Conservation (phyloP, 2,329 filamentous ascomycete species). For the Bimuria novae-zelandiae region DNA sequence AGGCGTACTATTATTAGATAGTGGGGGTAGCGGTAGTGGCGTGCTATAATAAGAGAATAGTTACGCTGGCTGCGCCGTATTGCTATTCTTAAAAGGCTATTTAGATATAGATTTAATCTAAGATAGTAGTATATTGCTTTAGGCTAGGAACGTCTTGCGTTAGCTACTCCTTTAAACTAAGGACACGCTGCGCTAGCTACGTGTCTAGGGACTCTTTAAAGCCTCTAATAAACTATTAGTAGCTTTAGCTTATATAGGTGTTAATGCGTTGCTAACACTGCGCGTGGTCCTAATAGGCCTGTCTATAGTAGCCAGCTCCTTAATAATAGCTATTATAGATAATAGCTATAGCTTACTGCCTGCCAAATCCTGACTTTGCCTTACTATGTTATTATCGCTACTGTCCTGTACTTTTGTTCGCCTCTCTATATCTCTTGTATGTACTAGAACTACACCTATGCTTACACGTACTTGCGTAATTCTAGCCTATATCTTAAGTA, state of each 20-base stretch:
- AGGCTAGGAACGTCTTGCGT: too few relatives aligned
- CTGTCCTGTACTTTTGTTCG: not conserved
- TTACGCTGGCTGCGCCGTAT: not conserved
- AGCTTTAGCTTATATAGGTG: not conserved
- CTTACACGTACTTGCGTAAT: constrained; percentile 1
- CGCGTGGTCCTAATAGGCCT: too few relatives aligned
- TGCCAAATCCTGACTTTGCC: not conserved
- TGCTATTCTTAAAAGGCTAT: not conserved
- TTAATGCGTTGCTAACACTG: constrained; percentile 2
- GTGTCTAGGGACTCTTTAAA: too few relatives aligned
- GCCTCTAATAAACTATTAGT: not conserved
- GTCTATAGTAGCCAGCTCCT: too few relatives aligned
- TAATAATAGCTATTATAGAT: not conserved
- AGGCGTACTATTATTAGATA: constrained; percentile 1
- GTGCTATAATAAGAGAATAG: not conserved
- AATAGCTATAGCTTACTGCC: too few relatives aligned
- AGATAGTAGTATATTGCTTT: not conserved
- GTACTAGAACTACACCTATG: not conserved
- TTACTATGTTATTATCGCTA: not conserved
- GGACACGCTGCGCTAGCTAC: too few relatives aligned
- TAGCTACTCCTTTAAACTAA: too few relatives aligned
- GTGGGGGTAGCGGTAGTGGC: not conserved
- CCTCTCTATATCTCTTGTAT: constrained; percentile 1
- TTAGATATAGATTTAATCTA: not conserved
- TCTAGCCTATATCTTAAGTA: too few relatives aligned